Evolutionary conservation across 2,329 filamentous ascomycete species (phyloP).

Genomic region (Aspergillus sclerotialis): DNA sequence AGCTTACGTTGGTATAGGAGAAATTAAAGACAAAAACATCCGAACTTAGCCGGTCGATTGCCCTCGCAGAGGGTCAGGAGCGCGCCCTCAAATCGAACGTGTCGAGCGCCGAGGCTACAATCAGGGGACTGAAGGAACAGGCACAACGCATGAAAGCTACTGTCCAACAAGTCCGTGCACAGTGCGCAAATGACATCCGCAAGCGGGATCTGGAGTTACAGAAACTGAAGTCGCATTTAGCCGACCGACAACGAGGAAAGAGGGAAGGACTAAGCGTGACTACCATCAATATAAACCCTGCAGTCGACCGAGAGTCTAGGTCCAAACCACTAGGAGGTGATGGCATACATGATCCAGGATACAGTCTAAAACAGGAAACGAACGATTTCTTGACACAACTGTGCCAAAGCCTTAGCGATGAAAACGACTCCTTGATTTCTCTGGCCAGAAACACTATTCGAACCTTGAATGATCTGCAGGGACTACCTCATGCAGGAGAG

Average conservation of each 20-base stretch:
- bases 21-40: conserved; percentile 48
- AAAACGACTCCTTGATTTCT: conserved; percentile 75
- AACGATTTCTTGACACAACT: conserved; percentile 84
- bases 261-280: conserved; percentile 47
- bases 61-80: conserved; percentile 62
- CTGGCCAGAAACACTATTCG: conserved; percentile 65
- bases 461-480: conserved; percentile 58
- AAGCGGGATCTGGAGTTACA: conserved; percentile 87
- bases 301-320: conserved; percentile 26
- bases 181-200: conserved; percentile 84
- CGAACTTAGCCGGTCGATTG: conserved; percentile 51
- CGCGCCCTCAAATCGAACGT: conserved; percentile 62
- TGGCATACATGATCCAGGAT: conserved; percentile 48
- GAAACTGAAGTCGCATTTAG: conserved; percentile 77
- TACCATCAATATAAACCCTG: conserved; percentile 41
- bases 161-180: conserved; percentile 73
- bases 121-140: conserved; percentile 77
- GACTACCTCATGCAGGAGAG: conserved; percentile 31
- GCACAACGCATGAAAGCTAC: conserved; percentile 69
- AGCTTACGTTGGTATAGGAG: conserved; percentile 34
- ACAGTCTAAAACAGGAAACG: conserved; percentile 76
- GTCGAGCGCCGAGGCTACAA: conserved; percentile 64
- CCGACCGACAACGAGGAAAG: conserved; percentile 57
- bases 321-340: conserved; percentile 23
- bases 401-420: conserved; percentile 76